A percentile compares a stretch with the other conserved stretches of the same genome.
phyloP scores from a whole-genome alignment of 2,329 filamentous ascomycete species.

The Falciphora oryzae region DNA sequence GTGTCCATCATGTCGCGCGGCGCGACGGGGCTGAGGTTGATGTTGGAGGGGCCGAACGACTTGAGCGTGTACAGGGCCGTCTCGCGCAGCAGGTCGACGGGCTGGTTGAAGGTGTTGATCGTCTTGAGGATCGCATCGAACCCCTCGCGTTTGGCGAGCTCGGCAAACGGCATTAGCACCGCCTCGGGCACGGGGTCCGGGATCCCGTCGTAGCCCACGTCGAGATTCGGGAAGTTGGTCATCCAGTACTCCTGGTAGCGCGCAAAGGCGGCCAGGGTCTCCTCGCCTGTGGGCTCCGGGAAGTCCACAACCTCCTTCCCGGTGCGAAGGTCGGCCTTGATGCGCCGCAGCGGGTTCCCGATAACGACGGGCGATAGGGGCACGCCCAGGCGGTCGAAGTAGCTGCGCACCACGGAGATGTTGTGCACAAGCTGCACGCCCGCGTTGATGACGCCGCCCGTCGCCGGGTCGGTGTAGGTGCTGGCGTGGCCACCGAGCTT shows the following conservation, averaged over 20 bases:
- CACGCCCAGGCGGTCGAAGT: conserved; percentile 30
- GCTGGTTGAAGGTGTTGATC: conserved; percentile 9
- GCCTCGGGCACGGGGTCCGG: conserved; percentile 12
- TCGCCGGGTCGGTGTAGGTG: conserved; percentile 18
- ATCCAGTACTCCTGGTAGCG: conserved; percentile 6
- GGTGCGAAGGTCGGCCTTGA: conserved; percentile 6
- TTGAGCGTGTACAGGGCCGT: conserved; percentile 12
- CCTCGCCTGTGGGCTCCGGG: conserved; percentile 6
- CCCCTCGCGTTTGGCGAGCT: conserved; percentile 1
- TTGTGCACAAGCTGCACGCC: conserved; percentile 19
- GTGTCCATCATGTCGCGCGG: conserved; percentile 10
- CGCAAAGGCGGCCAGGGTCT: background rate
- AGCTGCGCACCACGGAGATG: conserved; percentile 31
- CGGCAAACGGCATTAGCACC: conserved; percentile 8
- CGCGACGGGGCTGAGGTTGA: conserved; percentile 5
- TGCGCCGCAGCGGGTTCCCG: background rate
- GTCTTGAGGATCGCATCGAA: conserved; percentile 12
- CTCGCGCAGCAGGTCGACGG: conserved; percentile 7
- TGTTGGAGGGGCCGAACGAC: conserved; percentile 5
- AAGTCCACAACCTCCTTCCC: conserved; percentile 7
- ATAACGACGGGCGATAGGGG: conserved; percentile 37
- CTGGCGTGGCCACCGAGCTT: conserved; percentile 18
- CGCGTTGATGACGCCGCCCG: conserved; percentile 17
- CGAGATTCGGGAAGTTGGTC: conserved; percentile 11
- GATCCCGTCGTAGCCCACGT: conserved; percentile 13